A percentile compares a stretch with the other conserved stretches of the same genome.
Conservation (phyloP, 192 early-diverging fungal genomes). For the Podila minutissima region DNA sequence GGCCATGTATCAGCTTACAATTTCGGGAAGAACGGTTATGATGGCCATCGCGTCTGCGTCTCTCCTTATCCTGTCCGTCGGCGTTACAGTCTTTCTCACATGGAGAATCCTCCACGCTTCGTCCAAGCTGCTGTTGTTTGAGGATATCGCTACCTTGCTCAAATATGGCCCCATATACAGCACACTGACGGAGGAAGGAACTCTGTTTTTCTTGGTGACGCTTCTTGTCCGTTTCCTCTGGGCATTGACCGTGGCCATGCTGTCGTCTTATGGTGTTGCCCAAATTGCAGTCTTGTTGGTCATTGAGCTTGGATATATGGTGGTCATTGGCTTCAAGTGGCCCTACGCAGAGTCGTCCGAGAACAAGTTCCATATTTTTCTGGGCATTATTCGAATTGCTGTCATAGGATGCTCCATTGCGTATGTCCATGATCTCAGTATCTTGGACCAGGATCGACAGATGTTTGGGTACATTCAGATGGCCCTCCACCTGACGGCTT, state of each 20-base stretch:
- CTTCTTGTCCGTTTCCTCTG: conserved; percentile 48
- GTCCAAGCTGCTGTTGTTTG: conserved; percentile 35
- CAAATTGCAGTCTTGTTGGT: conserved; percentile 53
- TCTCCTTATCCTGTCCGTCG: conserved; percentile 47
- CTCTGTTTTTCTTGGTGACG: conserved; percentile 47
- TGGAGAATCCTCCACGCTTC: conserved; percentile 51
- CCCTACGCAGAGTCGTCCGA: conserved; percentile 51
- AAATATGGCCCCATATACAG: conserved; percentile 60
- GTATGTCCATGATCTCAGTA: conserved; percentile 38
- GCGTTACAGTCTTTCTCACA: conserved; percentile 38
- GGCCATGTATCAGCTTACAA: conserved; percentile 59
- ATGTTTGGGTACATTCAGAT: conserved; percentile 56
- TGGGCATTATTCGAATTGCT: conserved; percentile 41
- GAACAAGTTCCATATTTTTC: conserved; percentile 49
- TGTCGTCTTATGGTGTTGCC: conserved; percentile 56
- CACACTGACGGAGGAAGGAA: conserved; percentile 53
- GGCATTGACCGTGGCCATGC: conserved; percentile 48
- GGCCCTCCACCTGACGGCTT: conserved; percentile 50
- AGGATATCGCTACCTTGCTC: conserved; percentile 50
- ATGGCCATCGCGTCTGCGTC: conserved; percentile 34
- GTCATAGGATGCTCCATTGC: conserved; percentile 51
- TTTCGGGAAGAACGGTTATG: conserved; percentile 44
- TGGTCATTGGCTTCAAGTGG: conserved; percentile 52
- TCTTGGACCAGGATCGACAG: conserved; percentile 30
- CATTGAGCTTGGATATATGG: conserved; percentile 50